A percentile compares a stretch with the other conserved stretches of the same genome.
phyloP scores from a whole-genome alignment of 495 filamentous ascomycete genomes.

The Cenococcum geophilum region DNA sequence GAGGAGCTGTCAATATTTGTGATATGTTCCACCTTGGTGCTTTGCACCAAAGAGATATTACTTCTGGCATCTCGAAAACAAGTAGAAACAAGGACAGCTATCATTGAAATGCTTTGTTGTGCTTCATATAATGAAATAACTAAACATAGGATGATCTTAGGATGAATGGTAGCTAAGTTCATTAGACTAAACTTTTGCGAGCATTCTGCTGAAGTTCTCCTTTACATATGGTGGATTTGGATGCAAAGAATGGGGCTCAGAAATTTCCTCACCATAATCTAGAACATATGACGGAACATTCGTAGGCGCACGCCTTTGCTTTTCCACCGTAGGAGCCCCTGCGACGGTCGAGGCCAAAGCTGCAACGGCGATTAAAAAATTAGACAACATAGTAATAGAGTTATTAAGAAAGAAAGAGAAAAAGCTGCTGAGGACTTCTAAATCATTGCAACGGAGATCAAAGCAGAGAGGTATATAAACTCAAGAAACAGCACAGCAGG shows the following conservation, averaged over 20 bases:
- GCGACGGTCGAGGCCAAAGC: neutral
- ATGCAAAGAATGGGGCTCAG: neutral
- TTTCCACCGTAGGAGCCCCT: neutral
- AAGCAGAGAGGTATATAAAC: too few relatives aligned
- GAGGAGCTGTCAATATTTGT: neutral
- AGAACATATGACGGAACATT: neutral
- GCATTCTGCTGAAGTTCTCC: too few relatives aligned
- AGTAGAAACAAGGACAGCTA: too few relatives aligned
- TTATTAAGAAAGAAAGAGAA: neutral
- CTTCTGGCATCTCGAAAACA: neutral
- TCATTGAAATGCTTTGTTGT: too few relatives aligned
- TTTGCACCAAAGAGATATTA: neutral
- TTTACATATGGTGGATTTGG: too few relatives aligned
- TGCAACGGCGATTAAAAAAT: neutral
- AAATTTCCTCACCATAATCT: constrained; percentile 1
- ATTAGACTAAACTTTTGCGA: too few relatives aligned
- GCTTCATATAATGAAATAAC: too few relatives aligned
- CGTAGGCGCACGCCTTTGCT: neutral
- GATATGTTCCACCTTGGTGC: neutral
- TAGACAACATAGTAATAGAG: neutral
- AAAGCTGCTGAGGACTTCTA: neutral
- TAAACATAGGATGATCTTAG: too few relatives aligned
- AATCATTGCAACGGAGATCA: too few relatives aligned
- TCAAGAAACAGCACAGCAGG: too few relatives aligned
- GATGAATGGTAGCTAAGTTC: too few relatives aligned